These are phyloP conservation scores for Pyrenophora graminea DNA, from an alignment of 2,329 filamentous ascomycete genomes.

Conservation along the genomic window DNA sequence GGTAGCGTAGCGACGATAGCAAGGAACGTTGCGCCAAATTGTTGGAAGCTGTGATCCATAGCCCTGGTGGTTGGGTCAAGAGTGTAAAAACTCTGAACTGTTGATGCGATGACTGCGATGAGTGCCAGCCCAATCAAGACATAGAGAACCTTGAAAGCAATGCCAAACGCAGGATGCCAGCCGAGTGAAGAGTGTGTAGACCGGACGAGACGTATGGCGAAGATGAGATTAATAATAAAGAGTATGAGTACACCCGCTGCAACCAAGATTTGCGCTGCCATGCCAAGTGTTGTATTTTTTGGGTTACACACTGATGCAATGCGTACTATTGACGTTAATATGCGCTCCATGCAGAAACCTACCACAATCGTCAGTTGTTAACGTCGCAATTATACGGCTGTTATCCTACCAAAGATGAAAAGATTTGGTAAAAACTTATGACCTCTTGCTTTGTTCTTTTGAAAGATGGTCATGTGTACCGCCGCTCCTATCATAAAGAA, in stretches of 20 bases:
- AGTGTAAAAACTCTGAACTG: slow-evolving; percentile 70
- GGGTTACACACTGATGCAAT: slow-evolving; percentile 40
- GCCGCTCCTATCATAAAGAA: slow-evolving; percentile 49
- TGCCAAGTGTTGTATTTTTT: slow-evolving; percentile 53
- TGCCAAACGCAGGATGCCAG: slow-evolving; percentile 63
- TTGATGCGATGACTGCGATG: slow-evolving; percentile 67
- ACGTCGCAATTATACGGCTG: too few relatives aligned
- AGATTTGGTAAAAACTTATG: slow-evolving; percentile 50
- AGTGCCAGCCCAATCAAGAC: slow-evolving; percentile 63
- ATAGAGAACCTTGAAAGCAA: slow-evolving; percentile 63
- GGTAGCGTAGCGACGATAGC: slow-evolving; percentile 70
- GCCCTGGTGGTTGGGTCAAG: slow-evolving; percentile 55
- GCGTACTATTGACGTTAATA: slow-evolving; percentile 47
- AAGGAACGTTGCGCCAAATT: slow-evolving; percentile 65
- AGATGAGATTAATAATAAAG: slow-evolving; percentile 78
- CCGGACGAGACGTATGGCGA: slow-evolving; percentile 74
- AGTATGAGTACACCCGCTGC: slow-evolving; percentile 74
- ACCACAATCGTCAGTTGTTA: not conserved
- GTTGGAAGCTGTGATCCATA: slow-evolving; percentile 66
- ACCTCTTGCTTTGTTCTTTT: slow-evolving; percentile 42
- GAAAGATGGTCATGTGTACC: slow-evolving; percentile 50
- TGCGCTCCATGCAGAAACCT: slow-evolving; percentile 52
- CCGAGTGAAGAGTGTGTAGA: slow-evolving; percentile 72
- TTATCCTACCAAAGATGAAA: slow-evolving; percentile 45
- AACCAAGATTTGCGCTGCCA: slow-evolving; percentile 70